Base-by-base conservation (phyloP, 1,284 basidiomycete genomes). In the Volvariella volvacea region DNA sequence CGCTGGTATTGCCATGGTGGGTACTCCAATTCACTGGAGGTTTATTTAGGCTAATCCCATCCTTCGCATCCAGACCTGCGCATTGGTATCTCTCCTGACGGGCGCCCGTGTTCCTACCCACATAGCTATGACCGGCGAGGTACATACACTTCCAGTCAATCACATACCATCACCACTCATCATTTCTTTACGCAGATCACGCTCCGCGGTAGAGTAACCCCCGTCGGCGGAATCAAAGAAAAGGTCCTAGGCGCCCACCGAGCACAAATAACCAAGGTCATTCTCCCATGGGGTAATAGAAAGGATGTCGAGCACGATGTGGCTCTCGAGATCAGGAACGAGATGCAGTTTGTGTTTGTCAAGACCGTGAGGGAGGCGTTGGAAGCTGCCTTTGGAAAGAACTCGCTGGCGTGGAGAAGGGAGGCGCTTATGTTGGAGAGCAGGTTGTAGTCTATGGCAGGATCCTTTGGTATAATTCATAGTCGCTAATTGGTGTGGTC, bases 251-350 rank as follows among this genome's bases (percentile, higher is more conserved):
- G 87, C 16, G 88, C 89, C 0, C 87, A 92, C 57, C 79, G 92
- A 3, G 88, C 91, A 1, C 80, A 85, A 37, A 79, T 93, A 34
- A 82, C 73, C 45, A 90, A 82, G 56, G 77, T 94, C 30, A 80
- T 94, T 45, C 69, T 94, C 2, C 92, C 92, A 0, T 80, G 75
- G 66, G 80, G 80, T 43, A 93, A 93, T 58, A 72, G 81, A 39
- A 90, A 89, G 55, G 90, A 93, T 48, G 86, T 91, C 17, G 87
- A 91, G 56, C 78, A 86, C 50, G 91, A 93, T 48, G 76, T 93
- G 0, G 80, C 89, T 6, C 63, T 66, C 12, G 82, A 86, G 56
- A 74, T 93, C 30, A 70, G 78, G 22, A 71, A 75, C 30, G 78
- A 83, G 54, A 81, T 91, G 69, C 75, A 88, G 55, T 86, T 92